Evolutionary conservation across 257 asterid genomes (phyloP).

Genomic region (Solanum acaule): DNA sequence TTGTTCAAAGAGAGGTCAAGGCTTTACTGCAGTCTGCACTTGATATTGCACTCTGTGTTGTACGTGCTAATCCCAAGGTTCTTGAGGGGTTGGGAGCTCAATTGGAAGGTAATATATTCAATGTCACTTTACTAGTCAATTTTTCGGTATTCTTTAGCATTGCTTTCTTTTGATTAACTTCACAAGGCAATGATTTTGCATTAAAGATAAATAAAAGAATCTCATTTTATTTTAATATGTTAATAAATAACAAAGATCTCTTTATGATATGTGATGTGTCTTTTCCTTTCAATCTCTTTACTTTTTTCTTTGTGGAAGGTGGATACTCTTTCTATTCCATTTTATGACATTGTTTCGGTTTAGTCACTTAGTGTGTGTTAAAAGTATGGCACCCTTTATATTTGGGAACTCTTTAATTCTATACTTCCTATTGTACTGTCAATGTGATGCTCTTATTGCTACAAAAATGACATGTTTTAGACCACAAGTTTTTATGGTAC

Average conservation of each 20-base stretch:
- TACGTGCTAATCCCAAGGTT: conserved; percentile 82
- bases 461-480: not conserved
- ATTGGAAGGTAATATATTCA: conserved; percentile 57
- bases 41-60: conserved; percentile 80
- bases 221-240: not conserved
- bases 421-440: not conserved
- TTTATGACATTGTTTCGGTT: not conserved
- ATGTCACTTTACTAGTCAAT: not conserved
- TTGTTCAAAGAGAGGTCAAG: conserved; percentile 88
- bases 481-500: not conserved
- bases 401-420: not conserved
- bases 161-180: not conserved
- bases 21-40: conserved; percentile 84
- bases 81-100: conserved; percentile 91
- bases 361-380: not conserved
- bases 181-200: not conserved
- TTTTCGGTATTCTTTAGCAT: not conserved
- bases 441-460: not conserved
- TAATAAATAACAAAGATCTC: not conserved
- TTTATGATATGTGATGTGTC: not conserved
- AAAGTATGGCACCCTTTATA: not conserved
- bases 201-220: not conserved
- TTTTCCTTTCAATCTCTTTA: not conserved
- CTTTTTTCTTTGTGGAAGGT: not conserved
- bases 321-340: not conserved